Evolutionary conservation across 495 filamentous ascomycete species (phyloP).

Genomic region (Daldinia bambusicola): DNA sequence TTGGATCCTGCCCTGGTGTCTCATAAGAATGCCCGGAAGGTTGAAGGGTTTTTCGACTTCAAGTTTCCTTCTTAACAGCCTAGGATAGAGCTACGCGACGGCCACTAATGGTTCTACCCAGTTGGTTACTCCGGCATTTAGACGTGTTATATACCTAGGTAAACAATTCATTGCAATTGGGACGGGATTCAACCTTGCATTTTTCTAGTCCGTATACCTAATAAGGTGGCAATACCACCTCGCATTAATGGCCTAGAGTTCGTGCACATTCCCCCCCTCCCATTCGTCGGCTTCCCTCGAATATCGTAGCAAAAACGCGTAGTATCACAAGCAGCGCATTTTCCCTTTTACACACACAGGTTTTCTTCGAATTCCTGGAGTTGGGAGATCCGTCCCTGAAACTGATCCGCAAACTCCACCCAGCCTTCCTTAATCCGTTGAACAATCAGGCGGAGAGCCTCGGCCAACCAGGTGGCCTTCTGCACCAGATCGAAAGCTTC

Average conservation of each 20-base stretch:
- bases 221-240: neutral
- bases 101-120: neutral
- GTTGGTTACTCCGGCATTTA: neutral
- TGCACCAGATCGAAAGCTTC: too few species aligned
- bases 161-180: neutral
- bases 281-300: neutral
- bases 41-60: neutral
- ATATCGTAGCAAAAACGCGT: neutral
- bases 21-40: neutral
- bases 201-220: neutral
- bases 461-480: too few species aligned
- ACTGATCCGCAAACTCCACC: neutral
- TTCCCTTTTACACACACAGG: neutral
- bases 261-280: neutral
- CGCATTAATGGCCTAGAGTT: neutral
- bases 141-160: neutral
- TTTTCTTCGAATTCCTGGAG: neutral
- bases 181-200: neutral
- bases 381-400: neutral
- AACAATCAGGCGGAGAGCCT: too few species aligned
- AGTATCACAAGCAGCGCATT: neutral
- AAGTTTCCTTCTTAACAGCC: neutral
- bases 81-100: neutral
- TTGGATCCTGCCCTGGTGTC: constrained; percentile 1
- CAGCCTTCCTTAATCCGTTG: too few species aligned